Base-by-base conservation (phyloP, 192 early-diverging fungal species). In the Backusella tuberculispora region DNA sequence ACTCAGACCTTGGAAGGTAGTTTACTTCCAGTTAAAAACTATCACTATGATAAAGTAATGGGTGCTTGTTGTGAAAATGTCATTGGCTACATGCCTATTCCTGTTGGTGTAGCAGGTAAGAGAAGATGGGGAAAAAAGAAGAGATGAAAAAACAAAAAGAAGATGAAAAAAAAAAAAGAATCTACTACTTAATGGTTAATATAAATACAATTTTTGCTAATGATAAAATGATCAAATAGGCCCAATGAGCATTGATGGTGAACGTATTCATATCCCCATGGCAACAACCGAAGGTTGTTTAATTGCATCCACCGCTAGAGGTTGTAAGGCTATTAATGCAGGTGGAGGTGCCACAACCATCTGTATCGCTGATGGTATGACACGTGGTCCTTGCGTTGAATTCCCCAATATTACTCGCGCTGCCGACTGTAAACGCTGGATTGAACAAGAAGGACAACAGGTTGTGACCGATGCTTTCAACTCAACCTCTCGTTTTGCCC, bases 51-150 rank as follows among this genome's bases (percentile, higher is more conserved):
- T 74, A 92, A 92, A 77, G 93, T 98, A 5, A 88, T 91, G 77
- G 96, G 96, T 15, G 89, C 92, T 72, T 98, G 96, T 86, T 98
- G 96, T 78, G 96, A 98, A 81, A 98, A 97, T 83, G 96, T 98
- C 9, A 90, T 98, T 75, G 96, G 96, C 63, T 92, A 97, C 69
- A 88, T 95, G 85, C 96, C 95, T 6, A 79, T 98, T 46, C 96
- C 96, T 3, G 90, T 98, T 6, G 96, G 96, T 71, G 90, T 98
- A 78, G 95, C 95, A 17, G 96, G 75, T 71, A 74, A 66, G 70
- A 34, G 2, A 34, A 34, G 29, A 34, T 34, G 29, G 29, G 29
- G 2, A 34, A 34, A 34, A 34, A 34, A 34, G 29, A 24, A n/a
- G 2, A n/a, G 40, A 17, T 66, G 4, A n/a, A 0, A 15, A 3